A percentile compares a stretch with the other conserved stretches of the same genome.
phyloP scores from a whole-genome alignment of 2,329 filamentous ascomycete genomes.

The Fusarium sp. region DNA sequence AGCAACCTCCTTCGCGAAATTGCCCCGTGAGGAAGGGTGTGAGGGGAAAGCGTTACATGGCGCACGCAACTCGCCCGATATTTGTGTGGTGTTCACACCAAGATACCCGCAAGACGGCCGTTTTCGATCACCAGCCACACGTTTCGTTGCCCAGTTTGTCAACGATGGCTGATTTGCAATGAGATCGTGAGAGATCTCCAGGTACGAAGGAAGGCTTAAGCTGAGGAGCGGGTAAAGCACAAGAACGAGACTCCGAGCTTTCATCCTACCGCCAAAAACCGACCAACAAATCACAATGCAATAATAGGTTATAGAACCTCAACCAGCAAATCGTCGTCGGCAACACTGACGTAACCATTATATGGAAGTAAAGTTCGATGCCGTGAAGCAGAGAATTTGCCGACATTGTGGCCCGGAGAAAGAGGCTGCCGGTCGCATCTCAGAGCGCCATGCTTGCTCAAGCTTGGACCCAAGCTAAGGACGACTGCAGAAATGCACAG shows the following conservation, averaged over 20 bases:
- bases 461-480: slow-evolving; percentile 16
- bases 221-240: slow-evolving; percentile 7
- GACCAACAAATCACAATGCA: neutral
- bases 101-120: slow-evolving; percentile 29
- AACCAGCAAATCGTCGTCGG: neutral
- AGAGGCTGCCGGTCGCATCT: slow-evolving; percentile 8
- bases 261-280: neutral
- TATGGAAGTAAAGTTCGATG: slow-evolving; percentile 7
- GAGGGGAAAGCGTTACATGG: slow-evolving; percentile 38
- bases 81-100: slow-evolving; percentile 36
- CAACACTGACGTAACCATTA: slow-evolving; percentile 16
- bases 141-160: slow-evolving; percentile 1
- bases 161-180: neutral
- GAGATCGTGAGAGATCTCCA: slow-evolving; percentile 4
- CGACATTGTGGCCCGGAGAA: slow-evolving; percentile 4
- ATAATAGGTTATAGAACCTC: neutral
- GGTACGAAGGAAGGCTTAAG: neutral
- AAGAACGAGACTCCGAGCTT: neutral
- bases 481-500: slow-evolving; percentile 7
- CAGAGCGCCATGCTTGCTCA: neutral
- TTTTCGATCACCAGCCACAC: slow-evolving; percentile 34
- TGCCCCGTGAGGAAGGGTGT: slow-evolving; percentile 22
- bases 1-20: slow-evolving; percentile 8
- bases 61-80: slow-evolving; percentile 30
- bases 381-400: slow-evolving; percentile 2